Evolutionary conservation across 2,329 filamentous ascomycete genomes (phyloP).

Genomic region (Colletotrichum lini): DNA sequence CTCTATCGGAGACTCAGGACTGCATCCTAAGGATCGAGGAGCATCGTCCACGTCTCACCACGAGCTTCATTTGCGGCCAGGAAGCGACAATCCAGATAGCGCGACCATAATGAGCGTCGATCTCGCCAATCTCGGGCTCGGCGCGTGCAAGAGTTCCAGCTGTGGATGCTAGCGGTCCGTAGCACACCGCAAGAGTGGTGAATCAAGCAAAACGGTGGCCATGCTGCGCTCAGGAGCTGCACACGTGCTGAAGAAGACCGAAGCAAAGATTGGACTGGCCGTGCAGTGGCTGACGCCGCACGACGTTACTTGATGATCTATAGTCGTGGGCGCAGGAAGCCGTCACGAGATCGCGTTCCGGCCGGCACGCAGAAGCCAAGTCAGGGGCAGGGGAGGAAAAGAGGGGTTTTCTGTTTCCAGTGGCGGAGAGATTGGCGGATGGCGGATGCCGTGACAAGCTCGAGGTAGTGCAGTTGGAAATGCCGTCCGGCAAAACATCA

Average conservation of each 20-base stretch:
- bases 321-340: conserved; percentile 34
- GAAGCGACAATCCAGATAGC: conserved; percentile 21
- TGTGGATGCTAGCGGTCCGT: conserved; percentile 21
- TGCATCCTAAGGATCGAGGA: conserved; percentile 11
- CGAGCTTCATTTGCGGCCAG: conserved; percentile 10
- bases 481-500: conserved; percentile 32
- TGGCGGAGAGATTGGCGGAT: conserved; percentile 20
- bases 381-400: background rate
- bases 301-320: conserved; percentile 38
- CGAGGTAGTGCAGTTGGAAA: conserved; percentile 29
- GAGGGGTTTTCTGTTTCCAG: background rate
- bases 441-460: conserved; percentile 34
- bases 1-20: conserved; percentile 32
- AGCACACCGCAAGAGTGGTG: conserved; percentile 22
- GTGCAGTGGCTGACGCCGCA: conserved; percentile 19
- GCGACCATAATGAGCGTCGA: conserved; percentile 23
- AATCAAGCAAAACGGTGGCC: background rate
- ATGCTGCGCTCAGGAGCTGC: conserved; percentile 4
- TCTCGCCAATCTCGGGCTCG: conserved; percentile 37
- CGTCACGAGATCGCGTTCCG: conserved; percentile 38
- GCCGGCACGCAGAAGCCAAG: conserved; percentile 16
- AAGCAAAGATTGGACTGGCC: background rate
- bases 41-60: conserved; percentile 17
- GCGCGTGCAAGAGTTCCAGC: conserved; percentile 26
- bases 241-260: background rate